These are phyloP conservation scores for Astrocystis sublimbata DNA, from an alignment of 495 filamentous ascomycete genomes.

Conservation along the genomic window DNA sequence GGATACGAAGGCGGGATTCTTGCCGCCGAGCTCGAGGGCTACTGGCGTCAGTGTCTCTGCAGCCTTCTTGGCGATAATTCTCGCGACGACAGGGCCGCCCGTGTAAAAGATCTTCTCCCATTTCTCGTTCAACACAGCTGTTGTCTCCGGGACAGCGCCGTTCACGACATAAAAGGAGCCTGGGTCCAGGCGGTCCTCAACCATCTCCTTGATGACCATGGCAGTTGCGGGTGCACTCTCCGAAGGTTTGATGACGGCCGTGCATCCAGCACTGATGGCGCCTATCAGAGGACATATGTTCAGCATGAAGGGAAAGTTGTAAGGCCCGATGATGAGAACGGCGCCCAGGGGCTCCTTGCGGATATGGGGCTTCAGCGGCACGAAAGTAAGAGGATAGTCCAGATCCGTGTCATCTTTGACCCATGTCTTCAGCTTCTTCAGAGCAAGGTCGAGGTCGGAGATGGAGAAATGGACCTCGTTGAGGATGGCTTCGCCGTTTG, in stretches of 20 bases:
- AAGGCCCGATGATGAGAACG: constrained; percentile 85
- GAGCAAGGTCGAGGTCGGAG: constrained; percentile 75
- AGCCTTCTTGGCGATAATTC: constrained; percentile 87
- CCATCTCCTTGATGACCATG: constrained; percentile 73
- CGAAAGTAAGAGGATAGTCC: constrained; percentile 68
- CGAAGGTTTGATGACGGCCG: constrained; percentile 84
- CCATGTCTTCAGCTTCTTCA: constrained; percentile 76
- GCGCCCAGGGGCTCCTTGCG: constrained; percentile 86
- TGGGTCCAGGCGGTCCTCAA: constrained; percentile 72
- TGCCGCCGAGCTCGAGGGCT: constrained; percentile 83
- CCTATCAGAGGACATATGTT: constrained; percentile 77
- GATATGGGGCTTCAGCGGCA: constrained; percentile 69
- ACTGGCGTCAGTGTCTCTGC: constrained; percentile 90
- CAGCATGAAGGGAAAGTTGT: constrained; percentile 88
- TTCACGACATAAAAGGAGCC: constrained; percentile 78
- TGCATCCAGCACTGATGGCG: constrained; percentile 89
- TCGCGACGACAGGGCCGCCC: constrained; percentile 72
- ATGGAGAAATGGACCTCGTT: constrained; percentile 70
- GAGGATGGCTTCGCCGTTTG: constrained; percentile 67
- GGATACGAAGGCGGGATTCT: constrained; percentile 87
- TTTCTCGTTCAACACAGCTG: constrained; percentile 77
- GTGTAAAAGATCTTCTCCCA: constrained; percentile 99
- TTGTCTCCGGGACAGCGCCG: constrained; percentile 76
- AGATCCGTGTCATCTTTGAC: constrained; percentile 69
- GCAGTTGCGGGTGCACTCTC: constrained; percentile 76